These are phyloP conservation scores for Zychaea mexicana DNA, from an alignment of 371 early-diverging fungal genomes.

Conservation along the genomic window DNA sequence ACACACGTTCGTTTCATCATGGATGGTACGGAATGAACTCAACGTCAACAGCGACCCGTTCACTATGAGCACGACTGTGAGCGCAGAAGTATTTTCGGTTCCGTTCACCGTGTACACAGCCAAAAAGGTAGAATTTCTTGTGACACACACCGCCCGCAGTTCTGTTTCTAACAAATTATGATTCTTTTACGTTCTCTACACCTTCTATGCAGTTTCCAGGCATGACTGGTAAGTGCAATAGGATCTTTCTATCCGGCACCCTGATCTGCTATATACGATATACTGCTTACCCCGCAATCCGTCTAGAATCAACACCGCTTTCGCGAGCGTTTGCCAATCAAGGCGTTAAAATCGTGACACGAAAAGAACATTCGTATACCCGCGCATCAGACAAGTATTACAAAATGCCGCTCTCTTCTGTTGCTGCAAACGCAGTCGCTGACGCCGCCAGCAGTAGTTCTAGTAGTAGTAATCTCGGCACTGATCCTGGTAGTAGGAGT, in stretches of 20 bases:
- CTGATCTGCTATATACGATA: too few species aligned
- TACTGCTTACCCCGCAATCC: too few species aligned
- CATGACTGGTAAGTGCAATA: conserved; percentile 51
- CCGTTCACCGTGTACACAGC: conserved; percentile 53
- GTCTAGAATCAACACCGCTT: conserved; percentile 61
- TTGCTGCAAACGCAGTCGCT: not conserved
- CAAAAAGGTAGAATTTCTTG: conserved; percentile 6
- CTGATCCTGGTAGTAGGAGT: not conserved
- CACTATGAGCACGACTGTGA: conserved; percentile 12
- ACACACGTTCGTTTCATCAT: too few species aligned
- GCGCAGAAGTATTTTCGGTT: conserved; percentile 45
- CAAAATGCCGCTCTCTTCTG: not conserved
- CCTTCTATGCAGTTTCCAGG: conserved; percentile 51
- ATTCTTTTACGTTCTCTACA: not conserved
- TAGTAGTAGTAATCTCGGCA: not conserved
- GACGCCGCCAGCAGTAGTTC: not conserved
- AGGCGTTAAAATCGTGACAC: conserved; percentile 68
- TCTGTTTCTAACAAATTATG: not conserved
- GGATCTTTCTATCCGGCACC: not conserved
- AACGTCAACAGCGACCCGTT: not conserved
- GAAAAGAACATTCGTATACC: conserved; percentile 40
- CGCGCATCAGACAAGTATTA: conserved; percentile 16
- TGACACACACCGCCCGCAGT: conserved; percentile 18
- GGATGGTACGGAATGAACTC: too few species aligned
- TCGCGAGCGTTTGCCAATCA: conserved; percentile 70